Base-by-base conservation (phyloP, 1,139 yeast species). In the Keqinozyma sinolaborantium region DNA sequence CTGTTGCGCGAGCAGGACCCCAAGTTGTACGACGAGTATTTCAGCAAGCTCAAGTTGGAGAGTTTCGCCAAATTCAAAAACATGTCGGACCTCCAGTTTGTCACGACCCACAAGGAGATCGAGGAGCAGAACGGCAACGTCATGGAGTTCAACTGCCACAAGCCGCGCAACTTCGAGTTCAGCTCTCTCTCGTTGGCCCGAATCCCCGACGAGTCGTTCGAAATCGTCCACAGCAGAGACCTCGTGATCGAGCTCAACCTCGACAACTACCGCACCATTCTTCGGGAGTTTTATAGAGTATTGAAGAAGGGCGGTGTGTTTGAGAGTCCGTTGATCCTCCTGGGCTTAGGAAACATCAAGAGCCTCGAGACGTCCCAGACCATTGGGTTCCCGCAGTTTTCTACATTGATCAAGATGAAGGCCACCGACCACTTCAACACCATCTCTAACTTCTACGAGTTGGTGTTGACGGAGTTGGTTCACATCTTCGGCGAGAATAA, bases 131-230 rank as follows among this genome's bases (percentile, higher is more conserved):
- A 52, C n/a, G 38, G 36, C 25, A 36, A 40, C 5, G 43, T 54
- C 2, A 53, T 52, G 27, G 54, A 54, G 2, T 42, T 50, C 25
- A 45, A 35, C 30, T 40, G 49, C 13, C 58, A 58, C 37, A 53
- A 61, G 34, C 71, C 72, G 6, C 45, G 47, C 40, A 65, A 68
- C 41, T 64, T 65, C 39, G 64, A 60, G 35, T 65, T 56, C 35
- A 65, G 52, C 36, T 39, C 55, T 8, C 37, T 48, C 9, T 47
- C 68, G 2, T 43, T 69, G 16, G 40, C 59, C 0, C 48, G 61
- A 0, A 48, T 69, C 10, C 50, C 52, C 2, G 41, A 51, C 9
- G 53, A 51, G 20, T 52, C 64, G 3, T 65, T 68, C 43, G 61
- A 65, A 33, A 38, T 60, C 23, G 51, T 69, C 25, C 72, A 64